A percentile compares a stretch with the other conserved stretches of the same genome.
phyloP scores from a whole-genome alignment of 176 grass and related monocot species.

The Cocos nucifera region DNA sequence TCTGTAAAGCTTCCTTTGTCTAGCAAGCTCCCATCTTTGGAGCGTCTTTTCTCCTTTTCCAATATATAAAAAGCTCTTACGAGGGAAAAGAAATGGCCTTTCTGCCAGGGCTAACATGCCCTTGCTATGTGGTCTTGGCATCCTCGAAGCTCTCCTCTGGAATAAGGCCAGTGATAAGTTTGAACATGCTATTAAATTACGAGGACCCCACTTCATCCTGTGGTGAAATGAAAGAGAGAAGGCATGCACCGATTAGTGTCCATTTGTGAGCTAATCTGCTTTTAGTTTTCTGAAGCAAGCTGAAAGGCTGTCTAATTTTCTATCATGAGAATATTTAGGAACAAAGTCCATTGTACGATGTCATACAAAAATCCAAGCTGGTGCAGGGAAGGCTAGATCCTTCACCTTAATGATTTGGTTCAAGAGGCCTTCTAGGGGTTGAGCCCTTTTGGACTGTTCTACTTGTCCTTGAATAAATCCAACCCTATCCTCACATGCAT shows the following conservation, averaged over 20 bases:
- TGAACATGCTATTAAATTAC: background rate
- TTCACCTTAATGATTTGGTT: too few relatives aligned
- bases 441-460: too few relatives aligned
- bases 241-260: too few relatives aligned
- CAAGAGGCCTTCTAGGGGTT: too few relatives aligned
- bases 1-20: slow-evolving; percentile 91
- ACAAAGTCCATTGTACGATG: too few relatives aligned
- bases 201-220: background rate
- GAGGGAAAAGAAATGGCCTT: too few relatives aligned
- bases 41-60: slow-evolving; percentile 60
- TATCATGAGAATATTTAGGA: too few relatives aligned
- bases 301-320: too few relatives aligned
- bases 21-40: slow-evolving; percentile 61
- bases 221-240: background rate
- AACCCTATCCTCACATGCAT: slow-evolving; percentile 23
- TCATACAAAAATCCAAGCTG: too few relatives aligned
- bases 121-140: background rate
- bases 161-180: background rate
- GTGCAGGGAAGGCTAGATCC: too few relatives aligned
- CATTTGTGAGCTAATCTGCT: too few relatives aligned
- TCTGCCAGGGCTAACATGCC: background rate
- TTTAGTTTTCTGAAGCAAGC: too few relatives aligned
- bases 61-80: slow-evolving; percentile 20
- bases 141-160: background rate
- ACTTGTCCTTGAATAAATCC: background rate